A percentile compares a stretch with the other conserved stretches of the same genome.
These are phyloP conservation scores for Rubroshorea leprosula DNA, from an alignment of 345 rosid genomes.

Conservation along the genomic window DNA sequence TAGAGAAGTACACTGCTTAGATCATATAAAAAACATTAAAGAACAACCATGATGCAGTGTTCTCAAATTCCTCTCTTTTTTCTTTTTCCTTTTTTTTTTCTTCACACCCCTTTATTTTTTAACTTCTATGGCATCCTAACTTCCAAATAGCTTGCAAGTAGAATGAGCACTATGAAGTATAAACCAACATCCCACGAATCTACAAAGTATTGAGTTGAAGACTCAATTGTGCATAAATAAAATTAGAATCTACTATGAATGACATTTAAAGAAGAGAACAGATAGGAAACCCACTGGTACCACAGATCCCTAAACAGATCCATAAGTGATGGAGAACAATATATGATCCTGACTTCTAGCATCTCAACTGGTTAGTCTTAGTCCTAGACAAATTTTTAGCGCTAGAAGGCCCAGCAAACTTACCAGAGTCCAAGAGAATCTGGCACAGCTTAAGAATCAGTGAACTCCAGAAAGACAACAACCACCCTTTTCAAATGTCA, in stretches of 20 bases:
- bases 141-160: background rate
- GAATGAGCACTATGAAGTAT: background rate
- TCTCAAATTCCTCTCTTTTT: too few relatives aligned
- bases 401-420: background rate
- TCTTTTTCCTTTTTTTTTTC: too few relatives aligned
- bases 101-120: too few relatives aligned
- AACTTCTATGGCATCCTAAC: too few relatives aligned
- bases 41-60: background rate
- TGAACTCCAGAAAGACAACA: background rate
- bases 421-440: background rate
- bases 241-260: background rate
- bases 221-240: background rate
- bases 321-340: slow-evolving; percentile 3
- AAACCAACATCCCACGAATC: background rate
- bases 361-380: background rate
- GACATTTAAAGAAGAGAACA: slow-evolving; percentile 9
- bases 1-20: background rate
- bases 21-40: background rate
- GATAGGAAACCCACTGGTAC: too few relatives aligned
- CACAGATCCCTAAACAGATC: background rate
- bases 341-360: background rate
- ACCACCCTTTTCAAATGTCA: background rate
- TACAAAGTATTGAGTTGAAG: background rate
- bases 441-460: background rate
- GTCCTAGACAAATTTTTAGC: background rate